Evolutionary conservation across 345 rosid species (phyloP).

Genomic region (Aethionema arabicum): DNA sequence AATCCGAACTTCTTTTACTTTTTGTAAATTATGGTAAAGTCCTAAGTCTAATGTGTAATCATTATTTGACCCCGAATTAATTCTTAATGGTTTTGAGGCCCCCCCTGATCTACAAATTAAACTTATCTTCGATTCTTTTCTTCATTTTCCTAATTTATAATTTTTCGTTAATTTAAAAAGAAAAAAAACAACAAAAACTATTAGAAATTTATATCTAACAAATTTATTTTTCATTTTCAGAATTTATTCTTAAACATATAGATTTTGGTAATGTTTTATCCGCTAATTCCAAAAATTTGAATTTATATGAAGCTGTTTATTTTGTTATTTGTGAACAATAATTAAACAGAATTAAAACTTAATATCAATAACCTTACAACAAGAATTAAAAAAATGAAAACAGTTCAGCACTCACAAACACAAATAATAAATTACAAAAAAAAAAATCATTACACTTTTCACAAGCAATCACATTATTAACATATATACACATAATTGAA

Average conservation of each 20-base stretch:
- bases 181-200: no score
- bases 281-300: no score
- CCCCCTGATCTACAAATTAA: not conserved
- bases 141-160: not conserved
- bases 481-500: not conserved
- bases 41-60: not conserved
- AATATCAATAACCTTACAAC: slow-evolving; percentile 1
- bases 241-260: no score
- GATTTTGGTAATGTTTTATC: no score
- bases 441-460: not conserved
- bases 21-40: not conserved
- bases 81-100: not conserved
- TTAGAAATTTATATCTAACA: no score
- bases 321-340: no score
- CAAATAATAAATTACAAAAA: slow-evolving; percentile 17
- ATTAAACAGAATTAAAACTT: no score
- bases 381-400: not conserved
- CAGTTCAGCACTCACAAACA: slow-evolving; percentile 25
- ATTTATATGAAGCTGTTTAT: no score
- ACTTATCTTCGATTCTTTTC: no score
- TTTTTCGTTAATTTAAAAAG: not conserved
- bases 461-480: not conserved
- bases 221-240: no score
- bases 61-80: not conserved
- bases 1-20: not conserved